Conservation (phyloP, 1,284 basidiomycete species). For the Marasmius fiardii region DNA sequence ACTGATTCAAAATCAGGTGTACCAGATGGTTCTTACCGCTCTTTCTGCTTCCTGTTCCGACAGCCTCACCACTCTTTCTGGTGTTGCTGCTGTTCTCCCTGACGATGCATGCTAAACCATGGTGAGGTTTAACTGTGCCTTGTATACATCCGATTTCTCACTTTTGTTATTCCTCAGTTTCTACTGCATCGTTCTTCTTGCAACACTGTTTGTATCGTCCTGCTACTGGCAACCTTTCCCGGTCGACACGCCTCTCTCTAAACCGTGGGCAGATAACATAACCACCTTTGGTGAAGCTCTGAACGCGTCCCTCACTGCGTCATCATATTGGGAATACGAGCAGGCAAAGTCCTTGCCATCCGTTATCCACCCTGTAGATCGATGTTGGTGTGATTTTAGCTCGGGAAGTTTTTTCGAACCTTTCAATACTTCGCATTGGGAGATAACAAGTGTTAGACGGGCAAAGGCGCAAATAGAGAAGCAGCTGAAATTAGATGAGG, state of each 20-base stretch:
- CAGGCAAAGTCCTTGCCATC: slow-evolving; percentile 36
- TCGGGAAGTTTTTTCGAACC: slow-evolving; percentile 61
- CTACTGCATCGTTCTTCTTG: slow-evolving; percentile 77
- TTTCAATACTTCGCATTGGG: slow-evolving; percentile 72
- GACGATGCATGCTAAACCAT: slow-evolving; percentile 74
- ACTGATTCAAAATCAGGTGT: slow-evolving; percentile 46
- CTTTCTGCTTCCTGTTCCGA: slow-evolving; percentile 72
- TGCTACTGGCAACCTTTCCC: slow-evolving; percentile 84
- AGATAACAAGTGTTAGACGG: slow-evolving; percentile 52
- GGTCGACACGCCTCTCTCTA: slow-evolving; percentile 53
- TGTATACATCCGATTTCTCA: neutral
- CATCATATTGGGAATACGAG: slow-evolving; percentile 4
- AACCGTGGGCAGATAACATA: slow-evolving; percentile 63
- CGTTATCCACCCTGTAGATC: slow-evolving; percentile 61
- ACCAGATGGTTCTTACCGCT: slow-evolving; percentile 81
- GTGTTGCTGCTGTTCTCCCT: slow-evolving; percentile 70
- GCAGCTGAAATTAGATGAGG: slow-evolving; percentile 26
- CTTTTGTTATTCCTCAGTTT: slow-evolving; percentile 45
- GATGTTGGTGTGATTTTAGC: slow-evolving; percentile 79
- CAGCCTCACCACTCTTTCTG: slow-evolving; percentile 73
- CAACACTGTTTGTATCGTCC: slow-evolving; percentile 75
- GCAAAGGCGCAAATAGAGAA: slow-evolving; percentile 46
- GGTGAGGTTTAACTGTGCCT: slow-evolving; percentile 41
- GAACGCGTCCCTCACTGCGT: slow-evolving; percentile 33
- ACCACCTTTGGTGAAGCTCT: slow-evolving; percentile 68